phyloP scores from a whole-genome alignment of 2,329 filamentous ascomycete genomes.

The Cercospora sp. region DNA sequence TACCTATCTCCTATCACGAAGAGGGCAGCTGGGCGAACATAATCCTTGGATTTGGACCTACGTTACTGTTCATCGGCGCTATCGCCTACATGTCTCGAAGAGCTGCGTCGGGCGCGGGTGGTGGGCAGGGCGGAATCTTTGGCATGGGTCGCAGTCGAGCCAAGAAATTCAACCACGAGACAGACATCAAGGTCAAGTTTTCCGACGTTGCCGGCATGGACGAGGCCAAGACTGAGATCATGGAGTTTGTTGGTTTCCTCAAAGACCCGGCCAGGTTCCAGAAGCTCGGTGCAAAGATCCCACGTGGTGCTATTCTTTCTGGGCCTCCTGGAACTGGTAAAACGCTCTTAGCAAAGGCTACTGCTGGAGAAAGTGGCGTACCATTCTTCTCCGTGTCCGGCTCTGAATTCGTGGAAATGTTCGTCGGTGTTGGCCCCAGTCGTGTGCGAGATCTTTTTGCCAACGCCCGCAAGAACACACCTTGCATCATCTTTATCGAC shows the following conservation, averaged over 20 bases:
- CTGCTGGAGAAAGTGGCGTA: constrained; percentile 92
- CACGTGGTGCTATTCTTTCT: constrained; percentile 91
- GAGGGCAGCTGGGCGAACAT: constrained; percentile 73
- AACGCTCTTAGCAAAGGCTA: constrained; percentile 94
- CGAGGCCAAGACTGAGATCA: constrained; percentile 96
- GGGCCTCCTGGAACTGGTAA: constrained; percentile 99
- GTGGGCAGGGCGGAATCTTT: constrained; percentile 76
- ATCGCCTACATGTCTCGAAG: constrained; percentile 78
- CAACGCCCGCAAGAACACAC: constrained; percentile 90
- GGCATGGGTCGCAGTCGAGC: constrained; percentile 94
- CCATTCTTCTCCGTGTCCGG: constrained; percentile 98
- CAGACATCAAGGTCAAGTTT: constrained; percentile 95
- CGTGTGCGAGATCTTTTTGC: constrained; percentile 92
- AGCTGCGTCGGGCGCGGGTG: constrained; percentile 64
- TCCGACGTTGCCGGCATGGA: constrained; percentile 96
- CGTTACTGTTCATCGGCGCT: constrained; percentile 78
- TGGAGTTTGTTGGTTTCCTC: constrained; percentile 98
- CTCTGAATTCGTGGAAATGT: constrained; percentile 99
- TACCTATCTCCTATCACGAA: constrained; percentile 83
- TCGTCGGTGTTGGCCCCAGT: constrained; percentile 95
- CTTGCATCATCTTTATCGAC: constrained; percentile 99
- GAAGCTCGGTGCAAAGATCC: constrained; percentile 94
- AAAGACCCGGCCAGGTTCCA: constrained; percentile 92
- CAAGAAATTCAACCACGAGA: constrained; percentile 97
- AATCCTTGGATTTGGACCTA: constrained; percentile 80